phyloP scores from a whole-genome alignment of 2,329 filamentous ascomycete genomes.

The Phialophora macrospora region DNA sequence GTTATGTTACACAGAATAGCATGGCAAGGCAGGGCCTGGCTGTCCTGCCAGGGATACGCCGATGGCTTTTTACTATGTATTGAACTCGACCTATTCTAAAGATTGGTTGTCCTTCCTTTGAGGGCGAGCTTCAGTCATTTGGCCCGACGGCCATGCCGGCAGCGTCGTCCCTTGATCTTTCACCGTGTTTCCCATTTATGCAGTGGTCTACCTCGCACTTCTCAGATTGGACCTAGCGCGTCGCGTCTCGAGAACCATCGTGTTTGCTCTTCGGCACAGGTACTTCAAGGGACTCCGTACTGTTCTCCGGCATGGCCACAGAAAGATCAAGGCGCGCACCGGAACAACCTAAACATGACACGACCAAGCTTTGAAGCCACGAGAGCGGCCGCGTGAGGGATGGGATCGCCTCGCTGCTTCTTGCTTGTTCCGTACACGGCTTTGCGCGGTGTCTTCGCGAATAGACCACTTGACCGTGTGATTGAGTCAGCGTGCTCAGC shows the following conservation, averaged over 20 bases:
- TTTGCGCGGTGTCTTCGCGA: not conserved
- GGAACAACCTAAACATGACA: not conserved
- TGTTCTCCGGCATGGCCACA: not conserved
- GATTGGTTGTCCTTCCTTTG: not conserved
- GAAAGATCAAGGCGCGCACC: not conserved
- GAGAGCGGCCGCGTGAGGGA: not conserved
- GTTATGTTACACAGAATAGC: constrained; percentile 15
- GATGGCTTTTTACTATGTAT: too few species aligned
- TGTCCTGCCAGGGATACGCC: not conserved
- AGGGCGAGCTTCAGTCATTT: not conserved
- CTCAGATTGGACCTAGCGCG: constrained; percentile 16
- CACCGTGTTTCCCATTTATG: not conserved
- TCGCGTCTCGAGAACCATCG: constrained; percentile 14
- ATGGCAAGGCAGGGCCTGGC: constrained; percentile 1
- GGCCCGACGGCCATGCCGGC: not conserved
- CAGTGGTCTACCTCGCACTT: constrained; percentile 1
- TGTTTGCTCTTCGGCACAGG: not conserved
- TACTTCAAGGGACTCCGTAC: not conserved
- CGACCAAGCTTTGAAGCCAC: not conserved
- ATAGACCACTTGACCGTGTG: not conserved
- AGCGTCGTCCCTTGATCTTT: constrained; percentile 1
- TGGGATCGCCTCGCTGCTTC: not conserved
- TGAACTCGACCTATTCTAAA: constrained; percentile 10
- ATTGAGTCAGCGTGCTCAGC: constrained; percentile 21
- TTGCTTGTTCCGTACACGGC: not conserved